Percentiles rank a stretch among this genome's conserved stretches.
These are phyloP conservation scores for Bidens hawaiensis DNA, from an alignment of 140 eudicot genomes.

Conservation along the genomic window DNA sequence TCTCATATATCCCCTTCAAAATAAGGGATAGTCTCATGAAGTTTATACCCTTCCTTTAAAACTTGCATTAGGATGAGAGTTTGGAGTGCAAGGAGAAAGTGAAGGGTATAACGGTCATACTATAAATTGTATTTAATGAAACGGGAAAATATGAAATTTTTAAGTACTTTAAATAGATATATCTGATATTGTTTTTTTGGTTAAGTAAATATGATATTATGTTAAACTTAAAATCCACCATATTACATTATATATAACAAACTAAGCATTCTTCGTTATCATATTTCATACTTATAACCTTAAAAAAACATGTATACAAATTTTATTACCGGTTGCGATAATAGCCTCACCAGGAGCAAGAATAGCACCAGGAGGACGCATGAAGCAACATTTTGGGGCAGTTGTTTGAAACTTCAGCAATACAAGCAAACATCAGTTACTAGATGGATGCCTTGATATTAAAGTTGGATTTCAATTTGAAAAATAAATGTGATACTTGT, in stretches of 20 bases:
- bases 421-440: constrained; percentile 19
- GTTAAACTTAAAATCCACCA: too few species aligned
- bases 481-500: neutral
- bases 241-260: neutral
- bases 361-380: constrained; percentile 99
- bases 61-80: neutral
- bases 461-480: neutral
- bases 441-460: neutral
- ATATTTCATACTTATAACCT: neutral
- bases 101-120: neutral
- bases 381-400: constrained; percentile 91
- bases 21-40: too few species aligned
- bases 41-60: neutral
- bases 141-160: neutral
- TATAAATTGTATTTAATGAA: too few species aligned
- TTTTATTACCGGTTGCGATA: constrained; percentile 14
- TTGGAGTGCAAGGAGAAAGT: neutral
- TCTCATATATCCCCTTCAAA: neutral
- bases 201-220: too few species aligned
- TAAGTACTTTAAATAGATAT: too few species aligned
- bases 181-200: neutral
- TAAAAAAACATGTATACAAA: neutral
- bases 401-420: constrained; percentile 87
- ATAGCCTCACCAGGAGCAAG: constrained; percentile 94
- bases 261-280: constrained; percentile 1